A percentile compares a stretch with the other conserved stretches of the same genome.
Conservation (phyloP, 2,329 filamentous ascomycete species). For the Grosmannia huntii region DNA sequence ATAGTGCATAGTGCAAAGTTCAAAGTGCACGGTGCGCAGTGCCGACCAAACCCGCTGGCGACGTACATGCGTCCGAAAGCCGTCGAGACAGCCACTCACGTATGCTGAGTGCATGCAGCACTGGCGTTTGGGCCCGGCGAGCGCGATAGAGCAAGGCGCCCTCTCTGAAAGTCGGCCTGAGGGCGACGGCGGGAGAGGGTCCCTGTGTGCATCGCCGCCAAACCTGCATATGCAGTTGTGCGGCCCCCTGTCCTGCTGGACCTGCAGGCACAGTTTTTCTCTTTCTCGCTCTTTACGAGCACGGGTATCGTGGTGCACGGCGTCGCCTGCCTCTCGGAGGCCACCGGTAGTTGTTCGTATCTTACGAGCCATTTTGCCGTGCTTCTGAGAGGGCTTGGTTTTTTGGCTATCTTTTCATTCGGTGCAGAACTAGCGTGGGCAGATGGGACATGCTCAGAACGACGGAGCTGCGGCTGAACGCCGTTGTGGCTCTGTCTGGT, state of each 20-base stretch:
- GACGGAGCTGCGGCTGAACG: not conserved
- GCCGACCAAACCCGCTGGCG: not conserved
- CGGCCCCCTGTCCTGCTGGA: conserved; percentile 7
- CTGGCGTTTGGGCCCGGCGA: not conserved
- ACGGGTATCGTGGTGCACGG: not conserved
- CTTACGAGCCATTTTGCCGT: not conserved
- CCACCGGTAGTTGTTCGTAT: not conserved
- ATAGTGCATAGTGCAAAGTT: not conserved
- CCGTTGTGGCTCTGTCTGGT: not conserved
- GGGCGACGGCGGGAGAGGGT: not conserved
- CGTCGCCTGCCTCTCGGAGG: not conserved
- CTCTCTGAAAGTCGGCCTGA: not conserved
- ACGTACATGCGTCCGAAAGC: not conserved
- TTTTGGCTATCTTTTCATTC: not conserved
- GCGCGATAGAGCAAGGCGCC: not conserved
- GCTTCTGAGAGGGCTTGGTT: not conserved
- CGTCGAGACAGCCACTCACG: not conserved
- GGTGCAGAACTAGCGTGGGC: not conserved
- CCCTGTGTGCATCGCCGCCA: not conserved
- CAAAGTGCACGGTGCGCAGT: not conserved
- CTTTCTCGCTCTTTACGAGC: not conserved
- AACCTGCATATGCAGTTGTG: conserved; percentile 4
- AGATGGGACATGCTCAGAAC: not conserved
- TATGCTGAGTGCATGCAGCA: not conserved
- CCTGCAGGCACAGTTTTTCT: conserved; percentile 2